A percentile compares a stretch with the other conserved stretches of the same genome.
Evolutionary conservation across 169 alveolate genomes (phyloP).

Genomic region (Miamiensis avidus): DNA sequence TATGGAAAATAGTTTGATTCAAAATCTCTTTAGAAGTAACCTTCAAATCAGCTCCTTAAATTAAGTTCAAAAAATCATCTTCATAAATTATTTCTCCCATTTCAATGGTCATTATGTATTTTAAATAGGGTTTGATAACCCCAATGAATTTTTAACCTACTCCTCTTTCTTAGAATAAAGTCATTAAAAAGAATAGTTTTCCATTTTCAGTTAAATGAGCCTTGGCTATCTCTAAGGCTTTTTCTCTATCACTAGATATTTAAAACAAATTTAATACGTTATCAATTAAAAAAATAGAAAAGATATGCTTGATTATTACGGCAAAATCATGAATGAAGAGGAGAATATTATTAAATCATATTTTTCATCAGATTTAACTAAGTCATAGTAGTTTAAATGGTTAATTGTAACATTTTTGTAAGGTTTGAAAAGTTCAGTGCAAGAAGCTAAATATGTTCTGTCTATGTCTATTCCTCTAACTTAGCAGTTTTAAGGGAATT

Average conservation of each 20-base stretch:
- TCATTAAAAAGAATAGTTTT: constrained; percentile 32
- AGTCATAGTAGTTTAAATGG: constrained; percentile 32
- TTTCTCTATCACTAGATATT: constrained; percentile 17
- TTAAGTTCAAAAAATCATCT: constrained; percentile 29
- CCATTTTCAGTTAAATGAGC: constrained; percentile 27
- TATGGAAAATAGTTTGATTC: background rate
- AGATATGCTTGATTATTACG: background rate
- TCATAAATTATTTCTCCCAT: constrained; percentile 42
- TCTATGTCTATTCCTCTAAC: constrained; percentile 30
- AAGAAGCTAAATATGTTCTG: constrained; percentile 24
- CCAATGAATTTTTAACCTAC: constrained; percentile 6
- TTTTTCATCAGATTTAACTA: constrained; percentile 18
- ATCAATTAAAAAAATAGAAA: too few relatives aligned
- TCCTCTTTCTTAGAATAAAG: constrained; percentile 26
- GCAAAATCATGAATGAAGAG: constrained; percentile 47
- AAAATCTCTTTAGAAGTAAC: constrained; percentile 18
- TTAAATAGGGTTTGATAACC: constrained; percentile 39
- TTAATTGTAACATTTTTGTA: constrained; percentile 34
- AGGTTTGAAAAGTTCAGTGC: constrained; percentile 23
- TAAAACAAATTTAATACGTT: too few relatives aligned
- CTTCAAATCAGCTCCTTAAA: constrained; percentile 18
- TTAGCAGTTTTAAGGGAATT: constrained; percentile 11
- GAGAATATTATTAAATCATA: constrained; percentile 42
- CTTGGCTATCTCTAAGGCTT: constrained; percentile 40
- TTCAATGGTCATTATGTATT: constrained; percentile 38